These are phyloP conservation scores for Zalaria obscura DNA, from an alignment of 2,329 filamentous ascomycete genomes.

Conservation along the genomic window DNA sequence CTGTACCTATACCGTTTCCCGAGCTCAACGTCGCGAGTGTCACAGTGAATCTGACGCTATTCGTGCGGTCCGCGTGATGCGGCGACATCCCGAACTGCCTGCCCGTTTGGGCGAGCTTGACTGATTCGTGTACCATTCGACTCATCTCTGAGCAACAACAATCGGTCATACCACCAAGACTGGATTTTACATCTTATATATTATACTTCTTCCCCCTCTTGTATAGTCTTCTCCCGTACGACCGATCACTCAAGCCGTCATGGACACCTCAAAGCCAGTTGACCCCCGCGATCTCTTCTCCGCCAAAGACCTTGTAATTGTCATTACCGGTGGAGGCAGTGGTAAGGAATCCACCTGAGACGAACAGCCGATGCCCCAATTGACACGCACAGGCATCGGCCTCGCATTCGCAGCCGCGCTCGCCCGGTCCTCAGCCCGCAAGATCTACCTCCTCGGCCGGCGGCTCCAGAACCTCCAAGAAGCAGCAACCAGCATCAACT, in stretches of 20 bases:
- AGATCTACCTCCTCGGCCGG: conserved; percentile 27
- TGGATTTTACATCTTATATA: too few species aligned
- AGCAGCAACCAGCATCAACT: conserved; percentile 19
- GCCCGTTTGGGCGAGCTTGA: too few species aligned
- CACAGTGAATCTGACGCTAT: too few species aligned
- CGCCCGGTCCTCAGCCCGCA: conserved; percentile 20
- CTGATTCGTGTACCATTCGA: too few species aligned
- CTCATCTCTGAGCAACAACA: too few species aligned
- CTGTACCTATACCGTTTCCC: too few species aligned
- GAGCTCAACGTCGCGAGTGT: too few species aligned
- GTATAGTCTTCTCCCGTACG: too few species aligned
- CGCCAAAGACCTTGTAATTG: conserved; percentile 23
- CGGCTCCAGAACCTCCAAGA: conserved; percentile 20
- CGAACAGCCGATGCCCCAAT: neutral
- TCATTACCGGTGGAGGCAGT: conserved; percentile 27
- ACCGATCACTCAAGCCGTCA: conserved; percentile 4
- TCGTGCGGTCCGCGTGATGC: too few species aligned
- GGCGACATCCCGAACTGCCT: too few species aligned
- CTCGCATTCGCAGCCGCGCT: conserved; percentile 20
- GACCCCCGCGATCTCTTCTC: conserved; percentile 23
- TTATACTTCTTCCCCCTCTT: too few species aligned
- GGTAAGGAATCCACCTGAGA: conserved; percentile 14
- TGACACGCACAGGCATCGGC: conserved; percentile 5
- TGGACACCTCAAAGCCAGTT: conserved; percentile 21
- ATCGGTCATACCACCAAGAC: too few species aligned